These are phyloP conservation scores for Elongisporangium undulatum DNA, from an alignment of 352 stramenopile species.

Conservation along the genomic window DNA sequence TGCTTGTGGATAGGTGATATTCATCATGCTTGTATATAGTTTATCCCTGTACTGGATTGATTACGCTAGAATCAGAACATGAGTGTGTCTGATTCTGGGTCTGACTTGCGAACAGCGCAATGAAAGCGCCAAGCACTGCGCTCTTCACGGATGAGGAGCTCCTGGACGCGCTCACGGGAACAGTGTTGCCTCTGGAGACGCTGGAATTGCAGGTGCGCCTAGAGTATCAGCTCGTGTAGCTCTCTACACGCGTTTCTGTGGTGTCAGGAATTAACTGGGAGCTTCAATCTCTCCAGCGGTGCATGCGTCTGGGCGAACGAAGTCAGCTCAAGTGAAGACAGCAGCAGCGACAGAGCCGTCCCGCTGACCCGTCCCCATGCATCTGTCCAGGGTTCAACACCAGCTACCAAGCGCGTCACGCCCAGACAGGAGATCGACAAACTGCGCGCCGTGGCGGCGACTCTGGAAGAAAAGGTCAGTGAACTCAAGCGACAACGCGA, in stretches of 20 bases:
- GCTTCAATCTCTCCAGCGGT: not conserved
- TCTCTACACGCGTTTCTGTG: not conserved
- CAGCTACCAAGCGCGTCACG: constrained; percentile 24
- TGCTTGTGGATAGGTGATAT: not conserved
- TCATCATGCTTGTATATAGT: too few relatives aligned
- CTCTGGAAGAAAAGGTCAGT: constrained; percentile 41
- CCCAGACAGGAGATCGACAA: constrained; percentile 54
- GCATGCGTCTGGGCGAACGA: too few relatives aligned
- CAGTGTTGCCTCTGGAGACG: not conserved
- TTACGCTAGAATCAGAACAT: too few relatives aligned
- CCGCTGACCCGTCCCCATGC: not conserved
- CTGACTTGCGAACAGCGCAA: not conserved
- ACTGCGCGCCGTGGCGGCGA: constrained; percentile 28
- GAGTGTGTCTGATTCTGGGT: not conserved
- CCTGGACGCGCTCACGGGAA: not conserved
- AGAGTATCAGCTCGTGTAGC: too few relatives aligned
- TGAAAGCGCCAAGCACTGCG: not conserved
- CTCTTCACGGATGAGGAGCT: not conserved
- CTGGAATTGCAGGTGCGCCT: not conserved
- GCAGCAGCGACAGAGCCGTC: not conserved
- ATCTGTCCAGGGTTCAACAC: not conserved
- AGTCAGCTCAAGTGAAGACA: not conserved
- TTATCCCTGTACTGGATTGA: too few relatives aligned
- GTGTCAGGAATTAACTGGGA: not conserved
- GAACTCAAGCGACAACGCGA: constrained; percentile 22